These are phyloP conservation scores for Entoloma clypeatum DNA, from an alignment of 1,284 basidiomycete genomes.

Conservation along the genomic window DNA sequence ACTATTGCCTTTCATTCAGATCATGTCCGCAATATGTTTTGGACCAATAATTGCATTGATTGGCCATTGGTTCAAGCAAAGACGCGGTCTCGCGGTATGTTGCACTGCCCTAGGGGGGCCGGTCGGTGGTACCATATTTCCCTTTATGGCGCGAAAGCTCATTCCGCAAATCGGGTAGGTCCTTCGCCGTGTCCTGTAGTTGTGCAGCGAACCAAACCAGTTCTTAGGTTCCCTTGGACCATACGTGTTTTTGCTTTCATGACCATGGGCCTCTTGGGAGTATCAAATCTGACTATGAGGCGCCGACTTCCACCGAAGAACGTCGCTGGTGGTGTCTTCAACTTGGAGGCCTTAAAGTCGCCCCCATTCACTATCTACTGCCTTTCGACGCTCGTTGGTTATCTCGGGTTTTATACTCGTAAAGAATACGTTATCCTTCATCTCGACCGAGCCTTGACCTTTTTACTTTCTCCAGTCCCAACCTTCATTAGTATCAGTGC, in stretches of 20 bases:
- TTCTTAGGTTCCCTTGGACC: slow-evolving; percentile 46
- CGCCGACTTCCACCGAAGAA: slow-evolving; percentile 49
- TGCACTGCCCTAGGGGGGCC: slow-evolving; percentile 30
- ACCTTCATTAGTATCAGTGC: slow-evolving; percentile 48
- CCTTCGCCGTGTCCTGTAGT: not conserved
- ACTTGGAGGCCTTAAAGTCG: slow-evolving; percentile 45
- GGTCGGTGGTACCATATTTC: slow-evolving; percentile 39
- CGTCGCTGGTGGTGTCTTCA: slow-evolving; percentile 46
- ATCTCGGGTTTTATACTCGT: slow-evolving; percentile 63
- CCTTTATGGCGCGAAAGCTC: slow-evolving; percentile 36
- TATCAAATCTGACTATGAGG: slow-evolving; percentile 40
- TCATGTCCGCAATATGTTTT: slow-evolving; percentile 36
- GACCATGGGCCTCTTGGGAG: slow-evolving; percentile 34
- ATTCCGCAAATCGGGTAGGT: slow-evolving; percentile 38
- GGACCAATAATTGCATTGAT: slow-evolving; percentile 35
- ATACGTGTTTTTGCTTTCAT: slow-evolving; percentile 53
- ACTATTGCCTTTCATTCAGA: slow-evolving; percentile 16
- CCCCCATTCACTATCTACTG: slow-evolving; percentile 43
- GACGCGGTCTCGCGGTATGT: slow-evolving; percentile 28
- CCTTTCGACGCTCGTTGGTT: slow-evolving; percentile 41
- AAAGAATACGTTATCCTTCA: slow-evolving; percentile 15
- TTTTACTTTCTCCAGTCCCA: slow-evolving; percentile 29
- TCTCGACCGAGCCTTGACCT: slow-evolving; percentile 1
- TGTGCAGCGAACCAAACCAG: not conserved
- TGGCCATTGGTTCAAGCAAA: slow-evolving; percentile 40